Evolutionary conservation across 2,329 filamentous ascomycete species (phyloP).

Genomic region (Claviceps arundinis): DNA sequence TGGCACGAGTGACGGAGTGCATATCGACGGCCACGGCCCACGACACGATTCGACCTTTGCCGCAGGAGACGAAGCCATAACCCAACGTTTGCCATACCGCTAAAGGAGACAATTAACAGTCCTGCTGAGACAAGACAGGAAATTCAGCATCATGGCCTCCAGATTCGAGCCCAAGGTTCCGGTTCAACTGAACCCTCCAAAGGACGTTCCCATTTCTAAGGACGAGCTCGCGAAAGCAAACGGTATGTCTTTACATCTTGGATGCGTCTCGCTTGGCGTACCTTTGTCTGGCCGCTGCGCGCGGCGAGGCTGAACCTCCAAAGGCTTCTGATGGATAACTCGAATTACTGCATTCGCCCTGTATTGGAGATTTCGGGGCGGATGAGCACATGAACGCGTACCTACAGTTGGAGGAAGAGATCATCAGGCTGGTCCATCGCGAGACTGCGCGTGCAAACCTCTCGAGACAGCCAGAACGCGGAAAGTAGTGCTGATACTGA

Average conservation of each 20-base stretch:
- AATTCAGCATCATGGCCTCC: slow-evolving; percentile 32
- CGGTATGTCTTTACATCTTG: slow-evolving; percentile 41
- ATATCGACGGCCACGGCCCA: background rate
- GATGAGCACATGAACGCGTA: too few species aligned
- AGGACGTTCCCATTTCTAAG: slow-evolving; percentile 70
- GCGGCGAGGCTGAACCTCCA: background rate
- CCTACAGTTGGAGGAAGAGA: too few species aligned
- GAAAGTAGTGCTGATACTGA: background rate
- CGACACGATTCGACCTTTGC: background rate
- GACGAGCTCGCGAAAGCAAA: slow-evolving; percentile 72
- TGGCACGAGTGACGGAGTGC: slow-evolving; percentile 2
- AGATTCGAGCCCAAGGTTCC: slow-evolving; percentile 70
- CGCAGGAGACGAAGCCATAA: background rate
- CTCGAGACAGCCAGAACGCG: background rate
- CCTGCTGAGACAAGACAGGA: background rate
- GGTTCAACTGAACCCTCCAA: slow-evolving; percentile 68
- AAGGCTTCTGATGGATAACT: background rate
- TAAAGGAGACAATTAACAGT: too few species aligned
- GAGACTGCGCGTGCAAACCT: background rate
- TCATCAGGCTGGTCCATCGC: background rate
- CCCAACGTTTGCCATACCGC: background rate
- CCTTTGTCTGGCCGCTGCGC: background rate
- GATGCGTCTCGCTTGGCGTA: background rate
- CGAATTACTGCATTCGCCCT: background rate
- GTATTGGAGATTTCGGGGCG: background rate